Evolutionary conservation across 305 asterid species (phyloP), one percentile per base, ranked within the genome.

Genomic region (Solanum chacoense): DNA sequence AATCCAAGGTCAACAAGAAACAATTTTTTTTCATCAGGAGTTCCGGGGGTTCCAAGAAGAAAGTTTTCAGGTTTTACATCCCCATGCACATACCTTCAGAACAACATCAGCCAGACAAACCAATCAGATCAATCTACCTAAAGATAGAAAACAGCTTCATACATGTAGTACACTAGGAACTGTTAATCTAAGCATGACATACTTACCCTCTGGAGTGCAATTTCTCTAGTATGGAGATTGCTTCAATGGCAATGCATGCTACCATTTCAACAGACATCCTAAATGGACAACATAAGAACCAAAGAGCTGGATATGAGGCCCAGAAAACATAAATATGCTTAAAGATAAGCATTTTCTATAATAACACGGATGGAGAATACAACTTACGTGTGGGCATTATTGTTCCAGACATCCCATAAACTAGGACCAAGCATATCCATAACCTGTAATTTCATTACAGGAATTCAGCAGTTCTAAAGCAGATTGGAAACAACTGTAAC

Each of bases 381-480:
- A 55, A 90, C 98, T 90, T 91, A 97, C 98, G 95, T 71, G 78
- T 93, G 95, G 85, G 95, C 88, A 91, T 91, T 96, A 45, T 91
- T 93, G 88, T 94, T 97, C 98, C 98, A 97, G 85, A 94, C 94
- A 94, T 97, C 99, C 99, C 99, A 97, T 90, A 97, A 94, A 91
- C 99, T 97, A 8, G 98, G 98, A 75, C 99, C 99, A 63, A 97
- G 98, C 91, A 94, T 94, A 91, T 97, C 98, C 99, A 96, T 97
- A 88, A 97, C 98, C 99, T 97, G 93, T 80, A 88, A 90, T 87
- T 50, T 31, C 22, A 87, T 85, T 84, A 69, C 11, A 31, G 0
- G 55, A 59, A 8, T 72, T 88, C 65, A 36, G 45, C 40, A 76
- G 50, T 40, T 36, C 32, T 35, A 85, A 28, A 50, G 88, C 65